Evolutionary conservation across 2,329 filamentous ascomycete genomes (phyloP).

Genomic region (Cladophialophora yegresii): DNA sequence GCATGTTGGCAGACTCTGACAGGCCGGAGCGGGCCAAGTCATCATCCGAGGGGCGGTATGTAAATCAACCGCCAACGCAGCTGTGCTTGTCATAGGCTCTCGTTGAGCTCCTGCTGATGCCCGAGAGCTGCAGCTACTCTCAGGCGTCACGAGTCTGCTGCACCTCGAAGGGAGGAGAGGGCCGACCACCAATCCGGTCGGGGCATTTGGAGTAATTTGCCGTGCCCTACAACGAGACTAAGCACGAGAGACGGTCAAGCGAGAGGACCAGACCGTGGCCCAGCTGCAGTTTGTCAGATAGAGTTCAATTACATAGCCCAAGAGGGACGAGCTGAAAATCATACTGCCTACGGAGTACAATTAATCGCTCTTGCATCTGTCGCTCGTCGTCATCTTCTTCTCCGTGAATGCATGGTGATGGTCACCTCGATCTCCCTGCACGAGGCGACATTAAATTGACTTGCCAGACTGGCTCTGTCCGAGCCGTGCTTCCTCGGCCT

Average conservation of each 20-base stretch:
- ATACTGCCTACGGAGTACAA: too few relatives aligned
- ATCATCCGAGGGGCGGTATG: conserved; percentile 29
- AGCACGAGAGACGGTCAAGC: conserved; percentile 2
- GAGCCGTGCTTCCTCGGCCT: conserved; percentile 6
- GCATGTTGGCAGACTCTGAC: conserved; percentile 30
- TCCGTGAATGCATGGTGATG: not conserved
- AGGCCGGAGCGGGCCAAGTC: conserved; percentile 22
- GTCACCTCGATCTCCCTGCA: not conserved
- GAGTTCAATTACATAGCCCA: not conserved
- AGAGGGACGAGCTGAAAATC: conserved; percentile 12
- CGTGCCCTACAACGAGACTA: conserved; percentile 6
- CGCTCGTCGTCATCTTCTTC: not conserved
- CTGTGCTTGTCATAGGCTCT: conserved; percentile 9
- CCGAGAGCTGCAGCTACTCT: conserved; percentile 8
- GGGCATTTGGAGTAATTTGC: not conserved
- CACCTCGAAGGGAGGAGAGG: not conserved
- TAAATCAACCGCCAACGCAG: conserved; percentile 8
- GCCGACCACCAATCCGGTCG: conserved; percentile 9
- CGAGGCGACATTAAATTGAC: not conserved
- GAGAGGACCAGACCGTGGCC: not conserved
- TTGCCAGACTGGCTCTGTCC: not conserved
- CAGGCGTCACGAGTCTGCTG: not conserved
- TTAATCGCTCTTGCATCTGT: too few relatives aligned
- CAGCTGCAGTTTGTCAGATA: conserved; percentile 14
- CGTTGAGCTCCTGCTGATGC: conserved; percentile 18